Evolutionary conservation across 768 basidiomycete genomes (phyloP).

Genomic region (Exsudoporus frostii): DNA sequence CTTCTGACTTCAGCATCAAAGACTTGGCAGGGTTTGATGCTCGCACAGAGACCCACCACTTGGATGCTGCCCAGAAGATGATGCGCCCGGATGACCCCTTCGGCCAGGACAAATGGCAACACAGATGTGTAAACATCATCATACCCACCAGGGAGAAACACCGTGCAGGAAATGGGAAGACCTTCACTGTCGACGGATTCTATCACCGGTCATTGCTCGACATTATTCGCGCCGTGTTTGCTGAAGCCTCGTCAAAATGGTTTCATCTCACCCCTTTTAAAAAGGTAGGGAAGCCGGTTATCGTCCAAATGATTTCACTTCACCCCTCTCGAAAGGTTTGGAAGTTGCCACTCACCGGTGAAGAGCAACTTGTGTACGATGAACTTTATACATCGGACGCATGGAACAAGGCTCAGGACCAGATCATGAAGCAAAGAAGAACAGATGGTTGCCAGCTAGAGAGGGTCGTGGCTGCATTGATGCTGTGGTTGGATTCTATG

Average conservation of each 20-base stretch:
- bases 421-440: background rate
- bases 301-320: background rate
- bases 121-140: background rate
- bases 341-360: background rate
- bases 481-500: conserved; percentile 20
- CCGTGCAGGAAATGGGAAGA: conserved; percentile 3
- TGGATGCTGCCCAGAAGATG: background rate
- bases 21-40: conserved; percentile 2
- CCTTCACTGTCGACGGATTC: conserved; percentile 29
- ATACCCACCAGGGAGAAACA: background rate
- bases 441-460: background rate
- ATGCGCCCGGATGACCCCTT: background rate
- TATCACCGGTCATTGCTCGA: conserved; percentile 18
- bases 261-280: conserved; percentile 27
- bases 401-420: background rate
- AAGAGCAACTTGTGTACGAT: background rate
- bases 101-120: background rate
- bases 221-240: conserved; percentile 9
- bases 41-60: background rate
- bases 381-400: background rate
- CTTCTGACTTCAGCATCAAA: conserved; percentile 1
- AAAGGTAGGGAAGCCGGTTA: conserved; percentile 2
- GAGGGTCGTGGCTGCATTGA: conserved; percentile 11
- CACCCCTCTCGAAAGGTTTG: background rate
- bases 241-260: conserved; percentile 1